A percentile compares a stretch with the other conserved stretches of the same genome.
These are phyloP conservation scores for Fusarium bulbicola DNA, from an alignment of 2,329 filamentous ascomycete genomes.

Conservation along the genomic window DNA sequence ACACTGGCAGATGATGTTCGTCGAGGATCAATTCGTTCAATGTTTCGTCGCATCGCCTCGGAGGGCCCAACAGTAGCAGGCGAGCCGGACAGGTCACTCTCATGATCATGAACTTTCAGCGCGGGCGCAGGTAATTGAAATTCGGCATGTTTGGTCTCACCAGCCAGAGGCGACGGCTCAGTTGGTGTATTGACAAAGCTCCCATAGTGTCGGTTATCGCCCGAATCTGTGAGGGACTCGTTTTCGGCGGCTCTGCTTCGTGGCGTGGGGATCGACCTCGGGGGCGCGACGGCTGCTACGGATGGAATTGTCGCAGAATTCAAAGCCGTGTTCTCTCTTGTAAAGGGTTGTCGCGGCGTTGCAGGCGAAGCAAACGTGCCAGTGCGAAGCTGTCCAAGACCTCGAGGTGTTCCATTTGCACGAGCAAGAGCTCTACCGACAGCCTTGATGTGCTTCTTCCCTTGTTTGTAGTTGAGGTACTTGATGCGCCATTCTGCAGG, in stretches of 20 bases:
- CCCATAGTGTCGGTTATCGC: constrained; percentile 59
- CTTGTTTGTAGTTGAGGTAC: constrained; percentile 94
- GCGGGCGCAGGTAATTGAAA: constrained; percentile 66
- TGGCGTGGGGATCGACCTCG: constrained; percentile 34
- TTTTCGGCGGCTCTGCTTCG: constrained; percentile 46
- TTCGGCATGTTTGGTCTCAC: constrained; percentile 38
- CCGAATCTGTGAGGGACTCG: constrained; percentile 52
- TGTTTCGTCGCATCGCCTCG: constrained; percentile 23
- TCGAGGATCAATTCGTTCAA: constrained; percentile 43
- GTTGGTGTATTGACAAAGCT: constrained; percentile 60
- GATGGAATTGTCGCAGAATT: constrained; percentile 13
- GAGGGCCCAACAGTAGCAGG: constrained; percentile 33
- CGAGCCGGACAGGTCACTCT: constrained; percentile 33
- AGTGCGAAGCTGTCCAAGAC: constrained; percentile 46
- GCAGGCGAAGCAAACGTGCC: constrained; percentile 41
- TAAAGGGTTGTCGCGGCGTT: constrained; percentile 30
- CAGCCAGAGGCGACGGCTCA: constrained; percentile 38
- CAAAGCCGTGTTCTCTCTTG: constrained; percentile 8
- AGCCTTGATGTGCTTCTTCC: constrained; percentile 93
- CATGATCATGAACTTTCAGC: constrained; percentile 50
- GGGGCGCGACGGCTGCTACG: constrained; percentile 13
- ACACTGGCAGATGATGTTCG: constrained; percentile 49
- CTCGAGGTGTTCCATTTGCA: constrained; percentile 62
- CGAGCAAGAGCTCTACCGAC: constrained; percentile 76
- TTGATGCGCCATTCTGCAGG: constrained; percentile 84